A percentile compares a stretch with the other conserved stretches of the same genome.
Evolutionary conservation across 257 asterid genomes (phyloP).

Genomic region (Solanum stenotomum): DNA sequence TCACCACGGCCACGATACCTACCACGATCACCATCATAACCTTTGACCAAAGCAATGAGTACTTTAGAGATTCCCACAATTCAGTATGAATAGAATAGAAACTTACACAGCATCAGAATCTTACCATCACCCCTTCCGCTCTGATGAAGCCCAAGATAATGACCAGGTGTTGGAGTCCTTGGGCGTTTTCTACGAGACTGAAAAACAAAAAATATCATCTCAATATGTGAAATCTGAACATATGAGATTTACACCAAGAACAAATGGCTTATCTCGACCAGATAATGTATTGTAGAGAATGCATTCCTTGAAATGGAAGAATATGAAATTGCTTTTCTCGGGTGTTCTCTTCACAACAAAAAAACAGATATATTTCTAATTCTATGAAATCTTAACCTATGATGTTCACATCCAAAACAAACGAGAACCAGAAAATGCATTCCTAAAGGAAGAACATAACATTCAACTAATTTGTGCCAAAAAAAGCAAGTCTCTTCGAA

Average conservation of each 20-base stretch:
- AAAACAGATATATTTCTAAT: conserved; percentile 11
- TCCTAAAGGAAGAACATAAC: neutral
- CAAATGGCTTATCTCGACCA: neutral
- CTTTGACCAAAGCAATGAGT: neutral
- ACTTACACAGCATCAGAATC: neutral
- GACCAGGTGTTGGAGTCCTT: conserved; percentile 95
- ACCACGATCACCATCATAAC: conserved; percentile 11
- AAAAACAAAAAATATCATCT: conserved; percentile 1
- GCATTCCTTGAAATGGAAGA: neutral
- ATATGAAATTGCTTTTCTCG: neutral
- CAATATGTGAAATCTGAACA: neutral
- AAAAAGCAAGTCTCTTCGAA: neutral
- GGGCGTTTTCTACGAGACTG: conserved; percentile 46
- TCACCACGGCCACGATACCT: conserved; percentile 79
- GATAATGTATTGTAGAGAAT: neutral
- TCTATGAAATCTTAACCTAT: neutral
- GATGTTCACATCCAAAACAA: neutral
- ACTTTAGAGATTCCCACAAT: neutral
- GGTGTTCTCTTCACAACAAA: conserved; percentile 27
- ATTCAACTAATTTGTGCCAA: neutral
- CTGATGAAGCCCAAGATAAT: conserved; percentile 87
- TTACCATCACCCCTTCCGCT: neutral
- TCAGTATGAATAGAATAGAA: neutral
- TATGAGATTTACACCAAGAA: neutral
- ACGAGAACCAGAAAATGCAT: neutral